Percentiles rank a stretch among this genome's conserved stretches.
Conservation (phyloP, 352 stramenopile genomes). For the Pythium scleroteichum region DNA sequence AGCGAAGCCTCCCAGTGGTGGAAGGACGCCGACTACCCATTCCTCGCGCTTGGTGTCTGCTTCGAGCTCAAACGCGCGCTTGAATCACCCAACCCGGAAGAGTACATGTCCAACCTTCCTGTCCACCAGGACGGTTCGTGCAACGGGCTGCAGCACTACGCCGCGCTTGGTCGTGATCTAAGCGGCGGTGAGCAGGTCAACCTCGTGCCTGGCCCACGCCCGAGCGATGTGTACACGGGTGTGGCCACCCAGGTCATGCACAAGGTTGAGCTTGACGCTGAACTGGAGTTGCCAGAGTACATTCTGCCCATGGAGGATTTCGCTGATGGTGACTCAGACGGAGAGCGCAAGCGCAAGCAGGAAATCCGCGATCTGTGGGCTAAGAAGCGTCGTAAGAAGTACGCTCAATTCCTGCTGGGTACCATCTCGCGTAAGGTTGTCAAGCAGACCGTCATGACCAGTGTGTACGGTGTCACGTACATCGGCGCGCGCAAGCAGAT, state of each 20-base stretch:
- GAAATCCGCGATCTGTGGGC: slow-evolving; percentile 27
- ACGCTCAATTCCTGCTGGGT: slow-evolving; percentile 67
- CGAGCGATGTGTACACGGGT: slow-evolving; percentile 98
- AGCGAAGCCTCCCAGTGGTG: slow-evolving; percentile 87
- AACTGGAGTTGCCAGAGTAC: slow-evolving; percentile 46
- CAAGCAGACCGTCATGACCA: slow-evolving; percentile 99
- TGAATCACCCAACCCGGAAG: slow-evolving; percentile 91
- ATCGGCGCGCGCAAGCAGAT: slow-evolving; percentile 99
- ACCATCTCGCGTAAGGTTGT: slow-evolving; percentile 95
- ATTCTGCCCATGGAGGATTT: slow-evolving; percentile 34
- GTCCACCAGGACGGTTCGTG: slow-evolving; percentile 99
- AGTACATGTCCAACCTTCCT: slow-evolving; percentile 95
- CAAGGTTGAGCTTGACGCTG: slow-evolving; percentile 73
- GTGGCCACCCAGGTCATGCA: slow-evolving; percentile 87
- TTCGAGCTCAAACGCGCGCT: slow-evolving; percentile 95
- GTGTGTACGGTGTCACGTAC: slow-evolving; percentile 99
- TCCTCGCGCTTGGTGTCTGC: slow-evolving; percentile 97
- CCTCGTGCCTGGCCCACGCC: slow-evolving; percentile 91
- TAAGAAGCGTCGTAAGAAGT: slow-evolving; percentile 61
- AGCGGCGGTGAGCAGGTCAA: slow-evolving; percentile 97
- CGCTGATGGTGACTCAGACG: slow-evolving; percentile 9
- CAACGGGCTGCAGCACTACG: slow-evolving; percentile 99
- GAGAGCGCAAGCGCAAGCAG: slow-evolving; percentile 27
- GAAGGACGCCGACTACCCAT: slow-evolving; percentile 97
- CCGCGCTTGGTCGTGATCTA: slow-evolving; percentile 94